phyloP scores from a whole-genome alignment of 495 filamentous ascomycete species.

The Aspergillus sclerotioniger region DNA sequence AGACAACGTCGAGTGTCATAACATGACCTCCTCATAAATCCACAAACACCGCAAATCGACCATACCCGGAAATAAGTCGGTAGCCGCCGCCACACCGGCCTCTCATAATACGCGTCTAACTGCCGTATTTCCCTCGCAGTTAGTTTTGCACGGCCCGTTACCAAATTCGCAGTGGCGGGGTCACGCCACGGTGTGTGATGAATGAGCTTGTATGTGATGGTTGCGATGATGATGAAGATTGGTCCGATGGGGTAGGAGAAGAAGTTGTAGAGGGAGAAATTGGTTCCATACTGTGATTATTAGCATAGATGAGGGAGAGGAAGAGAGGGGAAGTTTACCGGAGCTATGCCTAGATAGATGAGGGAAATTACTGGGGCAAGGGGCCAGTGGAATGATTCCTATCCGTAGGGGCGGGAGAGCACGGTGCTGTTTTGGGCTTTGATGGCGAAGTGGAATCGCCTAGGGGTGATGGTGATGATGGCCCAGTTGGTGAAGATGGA shows the following conservation, averaged over 20 bases:
- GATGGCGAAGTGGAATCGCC: constrained; percentile 12
- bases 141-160: constrained; percentile 21
- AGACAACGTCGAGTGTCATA: no score
- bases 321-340: constrained; percentile 1
- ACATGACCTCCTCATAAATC: no score
- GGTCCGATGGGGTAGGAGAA: constrained; percentile 17
- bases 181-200: constrained; percentile 22
- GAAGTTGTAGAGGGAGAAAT: constrained; percentile 17
- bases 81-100: constrained; percentile 22
- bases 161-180: constrained; percentile 22
- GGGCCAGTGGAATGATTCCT: constrained; percentile 11
- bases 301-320: background rate
- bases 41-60: constrained; percentile 6
- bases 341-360: constrained; percentile 5
- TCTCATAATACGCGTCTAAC: constrained; percentile 24
- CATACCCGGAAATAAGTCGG: constrained; percentile 24
- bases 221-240: constrained; percentile 5
- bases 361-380: constrained; percentile 8
- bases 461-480: constrained; percentile 14
- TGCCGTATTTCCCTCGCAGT: constrained; percentile 20
- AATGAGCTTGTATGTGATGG: constrained; percentile 22
- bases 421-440: constrained; percentile 9
- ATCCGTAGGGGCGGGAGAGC: constrained; percentile 5
- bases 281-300: background rate
- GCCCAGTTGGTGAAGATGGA: constrained; percentile 18